phyloP scores from a whole-genome alignment of 495 filamentous ascomycete genomes.

The Endocarpon pusillum region DNA sequence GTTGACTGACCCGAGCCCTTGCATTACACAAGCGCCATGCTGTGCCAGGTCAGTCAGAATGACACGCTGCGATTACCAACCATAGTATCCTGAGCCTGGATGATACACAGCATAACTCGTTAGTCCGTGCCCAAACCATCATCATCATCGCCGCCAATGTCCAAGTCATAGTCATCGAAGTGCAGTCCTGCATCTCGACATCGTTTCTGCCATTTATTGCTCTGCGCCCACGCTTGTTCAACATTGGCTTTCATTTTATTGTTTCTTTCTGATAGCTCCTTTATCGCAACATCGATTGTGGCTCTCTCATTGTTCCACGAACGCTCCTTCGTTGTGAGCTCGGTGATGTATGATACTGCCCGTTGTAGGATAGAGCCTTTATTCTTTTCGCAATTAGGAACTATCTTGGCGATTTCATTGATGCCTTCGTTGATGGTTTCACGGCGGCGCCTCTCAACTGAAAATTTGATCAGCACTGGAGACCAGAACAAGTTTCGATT shows the following conservation, averaged over 20 bases:
- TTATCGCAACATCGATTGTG: slow-evolving; percentile 83
- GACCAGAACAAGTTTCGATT: not conserved
- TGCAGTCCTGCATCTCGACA: slow-evolving; percentile 59
- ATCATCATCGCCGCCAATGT: slow-evolving; percentile 5
- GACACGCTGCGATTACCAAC: too few species aligned
- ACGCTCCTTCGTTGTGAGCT: slow-evolving; percentile 85
- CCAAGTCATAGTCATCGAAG: slow-evolving; percentile 30
- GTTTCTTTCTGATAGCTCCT: slow-evolving; percentile 71
- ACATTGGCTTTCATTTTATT: slow-evolving; percentile 76
- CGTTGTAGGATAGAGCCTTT: slow-evolving; percentile 93
- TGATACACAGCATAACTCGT: too few species aligned
- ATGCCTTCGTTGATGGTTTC: slow-evolving; percentile 99
- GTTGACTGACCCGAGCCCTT: too few species aligned
- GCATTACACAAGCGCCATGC: too few species aligned
- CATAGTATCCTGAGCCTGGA: too few species aligned
- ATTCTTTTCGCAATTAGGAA: slow-evolving; percentile 97
- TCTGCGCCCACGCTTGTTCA: slow-evolving; percentile 54
- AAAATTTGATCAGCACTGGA: slow-evolving; percentile 6
- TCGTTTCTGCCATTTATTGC: slow-evolving; percentile 70
- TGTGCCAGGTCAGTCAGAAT: too few species aligned
- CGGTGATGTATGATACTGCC: slow-evolving; percentile 82
- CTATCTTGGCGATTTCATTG: slow-evolving; percentile 93
- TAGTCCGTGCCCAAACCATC: too few species aligned
- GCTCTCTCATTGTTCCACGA: slow-evolving; percentile 93
- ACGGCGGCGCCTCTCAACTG: slow-evolving; percentile 90